Conservation (phyloP, 2,329 filamentous ascomycete species). For the Aspergillus ustus region DNA sequence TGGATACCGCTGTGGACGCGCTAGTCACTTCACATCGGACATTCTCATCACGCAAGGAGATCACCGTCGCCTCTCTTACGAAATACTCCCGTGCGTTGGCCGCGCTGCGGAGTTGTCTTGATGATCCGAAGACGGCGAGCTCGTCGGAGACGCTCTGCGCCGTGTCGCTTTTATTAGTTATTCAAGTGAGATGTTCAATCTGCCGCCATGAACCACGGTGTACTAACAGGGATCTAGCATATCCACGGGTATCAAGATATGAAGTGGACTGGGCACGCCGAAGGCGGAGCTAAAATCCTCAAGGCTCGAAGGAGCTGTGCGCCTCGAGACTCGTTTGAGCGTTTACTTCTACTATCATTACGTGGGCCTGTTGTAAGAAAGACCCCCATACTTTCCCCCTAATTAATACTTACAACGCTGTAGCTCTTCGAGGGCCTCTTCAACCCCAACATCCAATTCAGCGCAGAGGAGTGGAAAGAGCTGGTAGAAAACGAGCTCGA, state of each 20-base stretch:
- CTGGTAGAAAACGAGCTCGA: constrained; percentile 39
- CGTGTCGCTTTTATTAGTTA: constrained; percentile 42
- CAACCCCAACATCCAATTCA: constrained; percentile 40
- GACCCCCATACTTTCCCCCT: neutral
- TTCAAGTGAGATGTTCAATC: constrained; percentile 23
- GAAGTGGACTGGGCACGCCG: constrained; percentile 34
- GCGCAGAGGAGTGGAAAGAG: constrained; percentile 37
- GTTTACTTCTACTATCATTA: constrained; percentile 38
- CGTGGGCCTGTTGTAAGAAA: constrained; percentile 40
- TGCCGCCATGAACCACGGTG: neutral
- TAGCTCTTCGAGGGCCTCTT: constrained; percentile 44
- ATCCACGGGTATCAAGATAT: neutral
- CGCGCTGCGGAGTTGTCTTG: constrained; percentile 33
- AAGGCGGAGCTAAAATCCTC: constrained; percentile 43
- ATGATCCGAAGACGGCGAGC: constrained; percentile 37
- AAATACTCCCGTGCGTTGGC: constrained; percentile 39
- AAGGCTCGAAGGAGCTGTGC: constrained; percentile 36
- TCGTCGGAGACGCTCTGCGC: constrained; percentile 43
- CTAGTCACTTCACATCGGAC: constrained; percentile 34
- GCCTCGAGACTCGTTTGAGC: constrained; percentile 41
- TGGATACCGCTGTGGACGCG: constrained; percentile 47
- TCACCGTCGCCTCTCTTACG: constrained; percentile 28
- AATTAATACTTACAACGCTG: neutral
- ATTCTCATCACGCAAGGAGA: constrained; percentile 27
- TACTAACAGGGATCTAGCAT: neutral